A percentile compares a stretch with the other conserved stretches of the same genome.
Evolutionary conservation across 495 filamentous ascomycete genomes (phyloP).

Genomic region (Xylaria acuta): DNA sequence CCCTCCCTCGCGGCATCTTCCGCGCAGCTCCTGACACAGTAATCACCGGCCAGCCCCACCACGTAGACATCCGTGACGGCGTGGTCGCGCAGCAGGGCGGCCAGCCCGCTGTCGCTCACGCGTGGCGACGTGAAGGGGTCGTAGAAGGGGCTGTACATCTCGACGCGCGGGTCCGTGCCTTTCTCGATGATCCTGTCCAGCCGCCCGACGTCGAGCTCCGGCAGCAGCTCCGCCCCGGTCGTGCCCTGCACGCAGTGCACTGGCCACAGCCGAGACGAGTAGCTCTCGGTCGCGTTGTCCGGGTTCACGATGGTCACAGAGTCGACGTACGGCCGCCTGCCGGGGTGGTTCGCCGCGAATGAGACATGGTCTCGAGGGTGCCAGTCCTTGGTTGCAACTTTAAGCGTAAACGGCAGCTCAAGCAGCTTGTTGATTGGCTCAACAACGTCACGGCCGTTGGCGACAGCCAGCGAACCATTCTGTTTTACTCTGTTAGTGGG

Average conservation of each 20-base stretch:
- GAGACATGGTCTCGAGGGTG: constrained; percentile 88
- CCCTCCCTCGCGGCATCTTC: constrained; percentile 77
- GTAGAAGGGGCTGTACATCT: constrained; percentile 93
- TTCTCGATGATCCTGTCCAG: constrained; percentile 76
- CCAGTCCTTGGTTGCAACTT: constrained; percentile 87
- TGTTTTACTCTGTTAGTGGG: constrained; percentile 43
- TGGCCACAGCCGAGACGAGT: constrained; percentile 82
- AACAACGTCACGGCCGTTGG: constrained; percentile 70
- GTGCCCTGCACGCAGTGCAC: constrained; percentile 83
- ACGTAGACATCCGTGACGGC: constrained; percentile 79
- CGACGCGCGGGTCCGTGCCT: constrained; percentile 72
- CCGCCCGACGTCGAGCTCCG: constrained; percentile 68
- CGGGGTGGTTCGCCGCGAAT: constrained; percentile 80
- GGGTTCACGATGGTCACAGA: constrained; percentile 71
- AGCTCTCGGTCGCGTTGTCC: constrained; percentile 64
- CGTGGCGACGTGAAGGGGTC: constrained; percentile 64
- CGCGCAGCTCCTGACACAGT: constrained; percentile 84
- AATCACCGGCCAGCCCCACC: constrained; percentile 86
- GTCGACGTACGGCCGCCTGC: constrained; percentile 70
- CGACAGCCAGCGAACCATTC: constrained; percentile 83
- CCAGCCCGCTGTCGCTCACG: constrained; percentile 68
- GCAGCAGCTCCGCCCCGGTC: constrained; percentile 73
- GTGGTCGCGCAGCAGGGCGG: constrained; percentile 57
- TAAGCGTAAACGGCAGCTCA: constrained; percentile 69
- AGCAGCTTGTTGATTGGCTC: constrained; percentile 79